Base-by-base conservation (phyloP, 306 rosid genomes). In the Trifolium dubium region DNA sequence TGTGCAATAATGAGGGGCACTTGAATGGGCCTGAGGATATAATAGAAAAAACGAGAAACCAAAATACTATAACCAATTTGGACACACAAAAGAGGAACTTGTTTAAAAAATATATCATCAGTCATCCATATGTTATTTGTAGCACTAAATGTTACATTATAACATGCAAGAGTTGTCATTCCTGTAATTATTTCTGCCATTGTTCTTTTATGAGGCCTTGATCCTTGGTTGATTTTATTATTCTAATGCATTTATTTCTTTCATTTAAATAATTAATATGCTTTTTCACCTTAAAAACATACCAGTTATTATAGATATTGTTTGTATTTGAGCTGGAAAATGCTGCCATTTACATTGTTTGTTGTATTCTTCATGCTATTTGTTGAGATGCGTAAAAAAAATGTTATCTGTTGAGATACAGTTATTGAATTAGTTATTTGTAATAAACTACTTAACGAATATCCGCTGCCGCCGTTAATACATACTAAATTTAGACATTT, bases 121-220 rank as follows among this genome's bases (percentile, higher is more conserved):
- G 37, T 1, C 56, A 19, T 56, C 86, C 86, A 82, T 5, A 82
- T 15, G 2, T 14, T 15, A 58, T 74, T 82, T 49, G 14, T 2
- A 15, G 0, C 0, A 12, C 39, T 32, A 29, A 34, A 35, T 2
- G 29, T 4, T 40, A 35, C 0, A 35, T 15, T 50, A 17, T 78
- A 82, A 59, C 86, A 82, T 65, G 67, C 58, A 1, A 5, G 0
- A 28, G 3, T 2, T 10, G 43, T 5, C 31, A 55, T 55, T 23
- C 13, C 56, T 14, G 11, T 15, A 17, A 23, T 23, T 23, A n/a
- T 5, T 14, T 15, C 28, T 50, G 18, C 15, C 15, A 8, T 62
- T 15, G 12, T 28, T 23, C 1, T n/a, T 63, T 58, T 55, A 1
- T 0, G 30, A 56, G 41, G 10, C 18, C 34, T 43, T 69, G 18